phyloP scores from a whole-genome alignment of 1,284 basidiomycete genomes.

The Ustilago xerochloae region DNA sequence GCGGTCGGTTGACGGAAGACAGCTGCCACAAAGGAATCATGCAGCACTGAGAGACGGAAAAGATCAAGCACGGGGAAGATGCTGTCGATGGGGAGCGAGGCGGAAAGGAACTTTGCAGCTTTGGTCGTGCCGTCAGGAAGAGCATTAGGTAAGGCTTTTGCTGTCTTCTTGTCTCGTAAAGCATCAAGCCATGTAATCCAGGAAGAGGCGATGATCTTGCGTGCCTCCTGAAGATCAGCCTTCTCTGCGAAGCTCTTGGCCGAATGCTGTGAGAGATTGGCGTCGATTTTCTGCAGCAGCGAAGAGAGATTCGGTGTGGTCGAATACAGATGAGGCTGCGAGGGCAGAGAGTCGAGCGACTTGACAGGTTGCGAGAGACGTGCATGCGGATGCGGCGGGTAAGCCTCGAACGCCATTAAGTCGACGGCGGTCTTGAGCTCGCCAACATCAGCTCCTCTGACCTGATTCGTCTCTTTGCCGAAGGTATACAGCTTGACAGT shows the following conservation, averaged over 20 bases:
- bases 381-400: conserved; percentile 79
- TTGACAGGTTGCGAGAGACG: conserved; percentile 73
- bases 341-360: conserved; percentile 74
- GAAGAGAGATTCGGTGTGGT: conserved; percentile 78
- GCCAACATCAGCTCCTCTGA: conserved; percentile 78
- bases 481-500: conserved; percentile 79
- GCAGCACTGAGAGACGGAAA: conserved; percentile 81
- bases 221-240: conserved; percentile 44
- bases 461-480: conserved; percentile 70
- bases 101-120: conserved; percentile 9
- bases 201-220: conserved; percentile 72
- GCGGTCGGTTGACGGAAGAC: conserved; percentile 12
- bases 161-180: neutral
- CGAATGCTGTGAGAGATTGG: conserved; percentile 74
- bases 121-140: conserved; percentile 5
- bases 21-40: conserved; percentile 69
- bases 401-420: conserved; percentile 77
- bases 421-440: conserved; percentile 79
- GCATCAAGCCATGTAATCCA: conserved; percentile 47
- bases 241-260: conserved; percentile 57
- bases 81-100: conserved; percentile 72
- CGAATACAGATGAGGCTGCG: conserved; percentile 77
- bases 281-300: conserved; percentile 75
- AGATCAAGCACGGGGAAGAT: conserved; percentile 85
- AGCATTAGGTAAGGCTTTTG: neutral